Conservation (phyloP, 129 eudicot species). For the Logfia minima region DNA sequence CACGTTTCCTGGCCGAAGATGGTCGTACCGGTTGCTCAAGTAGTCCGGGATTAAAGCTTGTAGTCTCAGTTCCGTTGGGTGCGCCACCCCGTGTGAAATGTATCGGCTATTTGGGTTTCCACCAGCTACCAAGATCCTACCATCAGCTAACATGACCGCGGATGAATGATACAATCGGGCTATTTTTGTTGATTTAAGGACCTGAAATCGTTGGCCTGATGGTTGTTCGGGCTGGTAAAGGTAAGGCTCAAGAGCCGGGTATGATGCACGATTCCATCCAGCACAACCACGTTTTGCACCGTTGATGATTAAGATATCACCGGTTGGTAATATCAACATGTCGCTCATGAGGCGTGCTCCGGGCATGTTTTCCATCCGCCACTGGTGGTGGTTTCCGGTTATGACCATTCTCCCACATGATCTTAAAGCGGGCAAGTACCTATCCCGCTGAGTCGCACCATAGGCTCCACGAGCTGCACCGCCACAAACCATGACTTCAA, state of each 20-base stretch:
- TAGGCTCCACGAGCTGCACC: constrained; percentile 57
- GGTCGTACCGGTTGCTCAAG: constrained; percentile 36
- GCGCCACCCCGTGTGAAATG: constrained; percentile 34
- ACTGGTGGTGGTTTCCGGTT: constrained; percentile 49
- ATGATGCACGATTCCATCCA: constrained; percentile 47
- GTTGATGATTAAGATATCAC: constrained; percentile 54
- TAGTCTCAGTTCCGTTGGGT: constrained; percentile 69
- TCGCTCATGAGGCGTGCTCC: constrained; percentile 57
- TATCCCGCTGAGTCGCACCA: constrained; percentile 29
- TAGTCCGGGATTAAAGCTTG: constrained; percentile 58
- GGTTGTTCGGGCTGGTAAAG: constrained; percentile 48
- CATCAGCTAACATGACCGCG: constrained; percentile 56
- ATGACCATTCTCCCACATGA: constrained; percentile 71
- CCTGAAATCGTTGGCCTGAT: constrained; percentile 37
- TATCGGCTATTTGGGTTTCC: constrained; percentile 59
- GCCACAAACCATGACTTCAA: constrained; percentile 73
- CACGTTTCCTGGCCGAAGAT: constrained; percentile 47
- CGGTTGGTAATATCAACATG: constrained; percentile 71
- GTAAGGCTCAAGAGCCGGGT: constrained; percentile 51
- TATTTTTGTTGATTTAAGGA: constrained; percentile 37
- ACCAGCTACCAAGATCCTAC: constrained; percentile 65
- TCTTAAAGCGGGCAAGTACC: constrained; percentile 39
- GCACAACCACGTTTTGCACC: constrained; percentile 63
- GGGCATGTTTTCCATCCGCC: constrained; percentile 79
- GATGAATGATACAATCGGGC: constrained; percentile 79